A percentile compares a stretch with the other conserved stretches of the same genome.
Conservation (phyloP, 2,329 filamentous ascomycete species). For the Hypoxylon sp. region DNA sequence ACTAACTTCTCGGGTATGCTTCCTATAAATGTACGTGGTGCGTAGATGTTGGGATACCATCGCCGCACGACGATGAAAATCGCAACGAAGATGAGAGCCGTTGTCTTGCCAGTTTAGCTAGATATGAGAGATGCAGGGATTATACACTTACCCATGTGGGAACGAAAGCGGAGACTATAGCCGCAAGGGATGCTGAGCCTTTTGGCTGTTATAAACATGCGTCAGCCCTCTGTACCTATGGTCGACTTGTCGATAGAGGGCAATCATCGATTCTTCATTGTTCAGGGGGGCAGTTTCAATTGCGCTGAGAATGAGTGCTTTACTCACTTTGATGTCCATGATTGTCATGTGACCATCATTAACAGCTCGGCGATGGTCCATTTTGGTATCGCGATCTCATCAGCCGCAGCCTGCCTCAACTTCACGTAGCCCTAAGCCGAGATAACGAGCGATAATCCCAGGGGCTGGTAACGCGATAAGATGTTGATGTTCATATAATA, state of each 20-base stretch:
- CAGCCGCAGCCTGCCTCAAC: background rate
- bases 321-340: conserved; percentile 38
- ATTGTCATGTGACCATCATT: background rate
- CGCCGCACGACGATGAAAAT: conserved; percentile 51
- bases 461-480: background rate
- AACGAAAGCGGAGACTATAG: conserved; percentile 52
- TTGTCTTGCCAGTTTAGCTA: conserved; percentile 46
- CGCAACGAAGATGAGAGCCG: conserved; percentile 48
- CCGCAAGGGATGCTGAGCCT: conserved; percentile 51
- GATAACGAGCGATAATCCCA: too few relatives aligned
- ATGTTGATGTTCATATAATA: background rate
- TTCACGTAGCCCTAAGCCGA: too few relatives aligned
- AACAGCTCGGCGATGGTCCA: conserved; percentile 14
- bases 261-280: background rate
- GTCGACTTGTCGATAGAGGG: background rate
- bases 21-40: conserved; percentile 52
- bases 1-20: conserved; percentile 52
- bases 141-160: conserved; percentile 51
- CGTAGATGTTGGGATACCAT: conserved; percentile 50
- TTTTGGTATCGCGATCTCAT: conserved; percentile 5
- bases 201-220: conserved; percentile 42
- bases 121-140: background rate
- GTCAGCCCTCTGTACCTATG: conserved; percentile 5
- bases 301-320: background rate
- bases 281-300: background rate